A percentile compares a stretch with the other conserved stretches of the same genome.
phyloP scores from a whole-genome alignment of 495 filamentous ascomycete genomes.

The Chaetomium tenue region DNA sequence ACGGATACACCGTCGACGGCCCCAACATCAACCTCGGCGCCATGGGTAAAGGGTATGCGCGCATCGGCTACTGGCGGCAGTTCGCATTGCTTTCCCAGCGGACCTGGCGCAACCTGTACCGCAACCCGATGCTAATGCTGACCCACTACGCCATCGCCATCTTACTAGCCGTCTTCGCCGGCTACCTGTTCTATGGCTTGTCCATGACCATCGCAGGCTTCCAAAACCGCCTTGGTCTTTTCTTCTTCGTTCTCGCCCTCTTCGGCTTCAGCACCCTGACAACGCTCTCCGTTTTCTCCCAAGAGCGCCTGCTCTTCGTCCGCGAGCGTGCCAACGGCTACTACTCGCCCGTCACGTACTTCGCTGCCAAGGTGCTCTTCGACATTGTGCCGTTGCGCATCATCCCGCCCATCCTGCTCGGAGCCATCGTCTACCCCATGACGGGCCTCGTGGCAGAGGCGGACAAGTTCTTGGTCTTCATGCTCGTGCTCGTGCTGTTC shows the following conservation, averaged over 20 bases:
- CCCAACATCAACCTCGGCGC: conserved; percentile 44
- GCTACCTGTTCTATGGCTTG: conserved; percentile 93
- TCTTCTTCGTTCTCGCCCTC: conserved; percentile 94
- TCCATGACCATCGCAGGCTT: conserved; percentile 96
- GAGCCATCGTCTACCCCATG: conserved; percentile 98
- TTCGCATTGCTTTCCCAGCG: conserved; percentile 85
- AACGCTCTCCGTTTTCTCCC: conserved; percentile 87
- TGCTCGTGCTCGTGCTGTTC: conserved; percentile 90
- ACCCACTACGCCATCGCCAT: conserved; percentile 99
- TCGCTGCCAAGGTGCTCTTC: conserved; percentile 87
- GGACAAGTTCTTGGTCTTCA: conserved; percentile 84
- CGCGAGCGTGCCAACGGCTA: conserved; percentile 96
- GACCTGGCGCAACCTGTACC: conserved; percentile 96
- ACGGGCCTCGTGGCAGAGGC: conserved; percentile 81
- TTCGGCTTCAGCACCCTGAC: conserved; percentile 98
- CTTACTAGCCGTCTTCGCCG: conserved; percentile 86
- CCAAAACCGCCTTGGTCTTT: conserved; percentile 96
- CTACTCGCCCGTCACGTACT: conserved; percentile 97
- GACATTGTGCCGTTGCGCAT: conserved; percentile 92
- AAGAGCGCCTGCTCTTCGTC: conserved; percentile 88
- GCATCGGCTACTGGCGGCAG: conserved; percentile 73
- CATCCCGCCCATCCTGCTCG: conserved; percentile 93
- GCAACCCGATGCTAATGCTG: conserved; percentile 97
- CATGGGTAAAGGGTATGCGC: conserved; percentile 75
- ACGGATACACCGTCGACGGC: conserved; percentile 55